Base-by-base conservation (phyloP, 2,329 filamentous ascomycete genomes). In the Cladosporium sp. region DNA sequence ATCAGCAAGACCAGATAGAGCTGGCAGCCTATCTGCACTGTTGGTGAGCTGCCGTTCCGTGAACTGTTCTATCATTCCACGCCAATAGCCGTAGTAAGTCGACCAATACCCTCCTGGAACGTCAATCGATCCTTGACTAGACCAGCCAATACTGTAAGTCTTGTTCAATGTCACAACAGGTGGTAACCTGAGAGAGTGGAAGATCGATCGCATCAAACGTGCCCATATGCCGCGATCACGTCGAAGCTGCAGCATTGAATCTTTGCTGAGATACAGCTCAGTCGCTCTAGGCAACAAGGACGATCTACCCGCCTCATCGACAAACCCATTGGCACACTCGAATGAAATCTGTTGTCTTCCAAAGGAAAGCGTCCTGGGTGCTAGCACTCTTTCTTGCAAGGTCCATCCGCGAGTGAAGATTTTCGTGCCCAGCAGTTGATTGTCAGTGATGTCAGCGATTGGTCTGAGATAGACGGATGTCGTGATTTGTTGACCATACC, bases 391-490 rank as follows among this genome's bases (percentile, higher is more conserved):
- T 42, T 53, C 53, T 22, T 53, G 53, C 29, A 53, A 35, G 2
- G 47, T 50, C 53, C 53, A 55, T 3, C 43, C 53, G 27, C 53
- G 51, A 30, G 39, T 52, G n/a, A 22, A 38, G 8, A 52, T 38
- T 20, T 29, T 43, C 3, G 50, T 40, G 9, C 46, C 47, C 15
- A 51, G 22, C 2, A 54, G 32, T 15, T 51, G 49, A 8, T 19
- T 54, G 25, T 49, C 43, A 8, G 41, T 30, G 11, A 52, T 19
- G 15, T 42, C 39, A 8, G 13, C 25, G n/a, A 40, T 41, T 13
- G 49, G 43, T 13, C 36, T 33, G 15, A 53, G 29, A n/a, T 49
- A 30, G 13, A 51, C 36, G 6, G 7, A 7, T 6, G 18, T 8
- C 12, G 20, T 39, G 18, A 18, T 27, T 27, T 27, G 22, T 27